Conservation (phyloP, 2,329 filamentous ascomycete species). For the Penicillium sclerotiorum region DNA sequence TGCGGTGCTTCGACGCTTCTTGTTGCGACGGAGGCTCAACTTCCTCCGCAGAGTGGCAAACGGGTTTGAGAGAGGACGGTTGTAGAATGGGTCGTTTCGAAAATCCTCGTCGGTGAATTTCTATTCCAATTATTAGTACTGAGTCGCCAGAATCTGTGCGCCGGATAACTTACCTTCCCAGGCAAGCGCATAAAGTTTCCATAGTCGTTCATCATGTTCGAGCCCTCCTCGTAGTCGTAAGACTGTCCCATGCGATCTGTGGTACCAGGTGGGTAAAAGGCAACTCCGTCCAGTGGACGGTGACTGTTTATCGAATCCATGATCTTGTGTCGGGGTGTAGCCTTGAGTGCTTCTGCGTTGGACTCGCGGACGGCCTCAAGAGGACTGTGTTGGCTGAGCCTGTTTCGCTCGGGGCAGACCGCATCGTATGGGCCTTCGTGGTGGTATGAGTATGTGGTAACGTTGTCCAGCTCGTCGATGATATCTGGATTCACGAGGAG, state of each 20-base stretch:
- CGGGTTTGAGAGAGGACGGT: constrained; percentile 30
- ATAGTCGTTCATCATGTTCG: constrained; percentile 74
- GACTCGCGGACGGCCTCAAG: constrained; percentile 73
- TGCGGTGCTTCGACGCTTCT: constrained; percentile 20
- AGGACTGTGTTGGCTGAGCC: constrained; percentile 64
- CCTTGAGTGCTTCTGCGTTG: constrained; percentile 75
- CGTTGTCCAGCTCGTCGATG: constrained; percentile 77
- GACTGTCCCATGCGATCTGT: constrained; percentile 68
- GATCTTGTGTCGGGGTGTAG: constrained; percentile 78
- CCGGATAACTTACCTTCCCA: constrained; percentile 63
- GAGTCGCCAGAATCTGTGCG: not conserved
- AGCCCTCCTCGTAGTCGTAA: constrained; percentile 82
- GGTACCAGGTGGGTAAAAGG: constrained; percentile 72
- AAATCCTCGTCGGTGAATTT: constrained; percentile 46
- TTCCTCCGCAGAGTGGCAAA: constrained; percentile 31
- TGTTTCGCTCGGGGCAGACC: constrained; percentile 73
- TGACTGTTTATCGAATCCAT: constrained; percentile 72
- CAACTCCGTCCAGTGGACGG: constrained; percentile 78
- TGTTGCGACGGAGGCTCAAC: constrained; percentile 31
- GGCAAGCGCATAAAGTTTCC: constrained; percentile 74
- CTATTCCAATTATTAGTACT: constrained; percentile 25
- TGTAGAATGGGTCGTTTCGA: constrained; percentile 44
- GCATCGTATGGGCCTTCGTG: constrained; percentile 92
- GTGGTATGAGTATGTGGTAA: constrained; percentile 71
- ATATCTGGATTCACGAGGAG: constrained; percentile 65